Percentiles rank a stretch among this genome's conserved stretches.
These are phyloP conservation scores for Cladosporium sp. DNA, from an alignment of 2,329 filamentous ascomycete genomes.

Conservation along the genomic window DNA sequence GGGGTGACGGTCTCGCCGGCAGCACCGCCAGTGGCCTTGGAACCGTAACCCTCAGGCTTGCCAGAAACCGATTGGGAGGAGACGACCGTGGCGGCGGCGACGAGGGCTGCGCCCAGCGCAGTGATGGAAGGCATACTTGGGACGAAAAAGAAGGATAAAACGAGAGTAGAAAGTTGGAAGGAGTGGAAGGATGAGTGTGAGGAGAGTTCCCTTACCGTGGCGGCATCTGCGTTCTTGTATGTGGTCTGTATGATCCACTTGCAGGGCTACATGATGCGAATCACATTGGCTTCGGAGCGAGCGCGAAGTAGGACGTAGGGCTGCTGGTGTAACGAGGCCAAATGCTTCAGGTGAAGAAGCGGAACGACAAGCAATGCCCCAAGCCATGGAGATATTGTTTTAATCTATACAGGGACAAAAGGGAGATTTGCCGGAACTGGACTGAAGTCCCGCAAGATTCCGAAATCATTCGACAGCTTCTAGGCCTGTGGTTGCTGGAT, in stretches of 20 bases:
- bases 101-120: constrained; percentile 11
- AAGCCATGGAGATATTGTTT: not conserved
- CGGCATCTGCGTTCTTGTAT: not conserved
- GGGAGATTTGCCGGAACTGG: not conserved
- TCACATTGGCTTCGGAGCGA: not conserved
- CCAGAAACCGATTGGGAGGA: constrained; percentile 32
- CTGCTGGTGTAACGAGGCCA: not conserved
- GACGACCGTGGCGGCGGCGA: constrained; percentile 1
- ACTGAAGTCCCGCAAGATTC: not conserved
- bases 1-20: constrained; percentile 38
- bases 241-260: not conserved
- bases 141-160: too few relatives aligned
- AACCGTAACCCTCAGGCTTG: constrained; percentile 35
- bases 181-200: not conserved
- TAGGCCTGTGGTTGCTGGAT: constrained; percentile 7
- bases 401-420: not conserved
- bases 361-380: not conserved
- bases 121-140: constrained; percentile 10
- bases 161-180: not conserved
- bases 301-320: not conserved
- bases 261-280: not conserved
- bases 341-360: constrained; percentile 6
- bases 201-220: not conserved
- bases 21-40: constrained; percentile 53
- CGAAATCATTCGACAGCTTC: not conserved